Conservation (phyloP, 306 rosid species). For the Quercus glauca region DNA sequence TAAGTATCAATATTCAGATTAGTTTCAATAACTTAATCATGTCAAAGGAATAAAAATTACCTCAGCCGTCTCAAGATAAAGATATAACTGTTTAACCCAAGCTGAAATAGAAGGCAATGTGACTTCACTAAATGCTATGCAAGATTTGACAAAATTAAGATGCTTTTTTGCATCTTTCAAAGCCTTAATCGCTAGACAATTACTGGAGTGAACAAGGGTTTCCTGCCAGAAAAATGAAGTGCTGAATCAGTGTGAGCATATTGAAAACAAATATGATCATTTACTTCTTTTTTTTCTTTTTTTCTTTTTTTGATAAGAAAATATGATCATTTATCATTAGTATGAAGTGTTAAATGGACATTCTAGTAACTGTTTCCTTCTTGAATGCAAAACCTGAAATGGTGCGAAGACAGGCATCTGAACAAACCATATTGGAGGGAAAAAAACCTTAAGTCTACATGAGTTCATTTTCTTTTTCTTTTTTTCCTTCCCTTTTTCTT, state of each 20-base stretch:
- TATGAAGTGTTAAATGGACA: neutral
- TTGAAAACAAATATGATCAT: neutral
- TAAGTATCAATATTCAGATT: constrained; percentile 12
- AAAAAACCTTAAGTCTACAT: neutral
- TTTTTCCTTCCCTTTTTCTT: neutral
- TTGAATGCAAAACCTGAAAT: neutral
- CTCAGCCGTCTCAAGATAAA: constrained; percentile 92
- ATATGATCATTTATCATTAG: neutral
- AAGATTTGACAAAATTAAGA: constrained; percentile 65
- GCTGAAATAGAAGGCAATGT: constrained; percentile 78
- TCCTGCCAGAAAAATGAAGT: constrained; percentile 61
- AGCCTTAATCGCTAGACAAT: constrained; percentile 69
- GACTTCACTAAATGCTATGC: constrained; percentile 86
- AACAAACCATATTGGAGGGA: neutral
- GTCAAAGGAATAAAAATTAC: constrained; percentile 35
- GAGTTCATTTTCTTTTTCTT: neutral
- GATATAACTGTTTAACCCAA: constrained; percentile 64
- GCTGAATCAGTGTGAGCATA: constrained; percentile 20
- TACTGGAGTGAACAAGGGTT: constrained; percentile 81
- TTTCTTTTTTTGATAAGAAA: no score
- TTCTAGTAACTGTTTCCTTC: neutral
- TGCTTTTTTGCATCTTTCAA: constrained; percentile 45
- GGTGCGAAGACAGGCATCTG: neutral
- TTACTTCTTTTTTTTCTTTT: no score
- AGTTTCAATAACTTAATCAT: neutral